phyloP scores from a whole-genome alignment of 2,329 filamentous ascomycete genomes.

The Fusarium fujikuroi region DNA sequence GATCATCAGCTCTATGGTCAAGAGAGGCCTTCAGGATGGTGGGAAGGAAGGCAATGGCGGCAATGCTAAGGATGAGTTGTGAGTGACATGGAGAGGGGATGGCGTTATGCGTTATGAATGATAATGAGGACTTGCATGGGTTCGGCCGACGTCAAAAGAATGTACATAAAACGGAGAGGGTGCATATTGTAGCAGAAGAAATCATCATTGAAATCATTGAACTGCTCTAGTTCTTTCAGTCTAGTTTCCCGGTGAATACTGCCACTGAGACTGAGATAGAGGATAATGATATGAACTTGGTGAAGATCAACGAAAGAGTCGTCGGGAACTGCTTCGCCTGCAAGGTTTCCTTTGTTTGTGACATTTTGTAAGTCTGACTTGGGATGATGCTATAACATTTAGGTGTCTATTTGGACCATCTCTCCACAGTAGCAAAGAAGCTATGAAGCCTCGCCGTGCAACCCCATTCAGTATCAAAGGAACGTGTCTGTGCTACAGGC shows the following conservation, averaged over 20 bases:
- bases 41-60: conserved; percentile 47
- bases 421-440: not conserved
- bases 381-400: not conserved
- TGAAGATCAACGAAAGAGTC: not conserved
- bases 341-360: not conserved
- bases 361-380: not conserved
- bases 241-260: not conserved
- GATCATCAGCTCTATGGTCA: conserved; percentile 81
- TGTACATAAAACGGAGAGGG: not conserved
- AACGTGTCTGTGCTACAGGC: conserved; percentile 3
- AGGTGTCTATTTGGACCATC: not conserved
- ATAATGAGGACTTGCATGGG: not conserved
- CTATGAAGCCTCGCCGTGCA: not conserved
- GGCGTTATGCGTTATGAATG: conserved; percentile 11
- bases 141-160: not conserved
- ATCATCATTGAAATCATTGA: not conserved
- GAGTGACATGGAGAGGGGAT: not conserved
- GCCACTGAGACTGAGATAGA: not conserved
- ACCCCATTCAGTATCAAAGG: not conserved
- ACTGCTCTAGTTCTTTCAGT: not conserved
- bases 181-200: not conserved
- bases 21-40: conserved; percentile 57
- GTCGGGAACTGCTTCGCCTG: not conserved
- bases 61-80: conserved; percentile 52
- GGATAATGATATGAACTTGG: not conserved